A percentile compares a stretch with the other conserved stretches of the same genome.
Conservation (phyloP, 305 asterid genomes). For the Solanum hybrid region DNA sequence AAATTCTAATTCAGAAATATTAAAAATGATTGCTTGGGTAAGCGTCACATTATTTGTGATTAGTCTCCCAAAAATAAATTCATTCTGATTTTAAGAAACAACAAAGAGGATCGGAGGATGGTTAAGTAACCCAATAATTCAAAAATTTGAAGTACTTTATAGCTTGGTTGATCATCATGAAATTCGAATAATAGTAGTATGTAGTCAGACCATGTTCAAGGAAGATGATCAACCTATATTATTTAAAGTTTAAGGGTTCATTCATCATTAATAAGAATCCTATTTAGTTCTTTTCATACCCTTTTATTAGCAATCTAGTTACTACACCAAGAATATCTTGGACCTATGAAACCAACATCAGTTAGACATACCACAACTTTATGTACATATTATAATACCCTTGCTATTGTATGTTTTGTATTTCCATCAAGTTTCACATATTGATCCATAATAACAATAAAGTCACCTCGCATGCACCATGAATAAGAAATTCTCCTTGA, state of each 20-base stretch:
- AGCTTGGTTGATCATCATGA: not conserved
- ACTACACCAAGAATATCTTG: not conserved
- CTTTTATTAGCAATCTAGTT: not conserved
- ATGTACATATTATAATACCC: not conserved
- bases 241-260: not conserved
- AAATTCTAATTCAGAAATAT: not conserved
- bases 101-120: not conserved
- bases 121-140: not conserved
- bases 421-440: not conserved
- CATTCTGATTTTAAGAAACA: not conserved
- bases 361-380: not conserved
- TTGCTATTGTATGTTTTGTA: not conserved
- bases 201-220: not conserved
- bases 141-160: not conserved
- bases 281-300: not conserved
- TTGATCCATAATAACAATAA: not conserved
- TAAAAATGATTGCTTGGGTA: not conserved
- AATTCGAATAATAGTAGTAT: not conserved
- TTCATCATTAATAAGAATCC: not conserved
- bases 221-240: not conserved
- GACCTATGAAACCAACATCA: not conserved
- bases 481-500: not conserved
- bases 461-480: not conserved
- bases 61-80: not conserved
- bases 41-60: not conserved